These are phyloP conservation scores for Colletotrichum magnum DNA, from an alignment of 2,329 filamentous ascomycete species.

Conservation along the genomic window DNA sequence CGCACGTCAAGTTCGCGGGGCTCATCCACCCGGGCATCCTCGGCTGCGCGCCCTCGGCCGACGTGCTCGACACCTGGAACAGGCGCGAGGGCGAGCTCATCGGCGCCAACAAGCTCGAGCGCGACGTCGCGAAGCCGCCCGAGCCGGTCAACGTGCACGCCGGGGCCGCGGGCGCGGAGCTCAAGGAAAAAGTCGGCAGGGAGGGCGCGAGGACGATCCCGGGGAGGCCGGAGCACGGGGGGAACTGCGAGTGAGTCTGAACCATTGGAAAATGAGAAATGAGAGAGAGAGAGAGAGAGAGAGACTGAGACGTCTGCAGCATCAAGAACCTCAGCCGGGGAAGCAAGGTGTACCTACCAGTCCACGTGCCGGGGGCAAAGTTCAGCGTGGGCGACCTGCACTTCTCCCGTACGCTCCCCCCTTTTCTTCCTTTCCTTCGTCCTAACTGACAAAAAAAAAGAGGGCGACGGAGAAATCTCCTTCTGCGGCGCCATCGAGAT, in stretches of 20 bases:
- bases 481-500: conserved; percentile 95
- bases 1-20: conserved; percentile 88
- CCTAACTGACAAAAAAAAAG: conserved; percentile 47
- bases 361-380: conserved; percentile 89
- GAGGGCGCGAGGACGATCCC: conserved; percentile 91
- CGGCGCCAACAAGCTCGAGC: conserved; percentile 73
- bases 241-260: conserved; percentile 79
- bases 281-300: neutral
- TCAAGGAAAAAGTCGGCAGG: conserved; percentile 77
- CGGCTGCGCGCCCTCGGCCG: conserved; percentile 86
- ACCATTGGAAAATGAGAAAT: too few species aligned
- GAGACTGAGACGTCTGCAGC: conserved; percentile 41
- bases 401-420: conserved; percentile 73
- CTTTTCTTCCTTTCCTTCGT: neutral
- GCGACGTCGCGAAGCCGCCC: conserved; percentile 84
- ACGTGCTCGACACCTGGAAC: conserved; percentile 87
- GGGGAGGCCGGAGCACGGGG: conserved; percentile 87
- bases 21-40: conserved; percentile 94
- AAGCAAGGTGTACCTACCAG: conserved; percentile 87
- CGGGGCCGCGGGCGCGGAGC: conserved; percentile 70
- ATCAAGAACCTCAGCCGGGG: conserved; percentile 89
- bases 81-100: conserved; percentile 86
- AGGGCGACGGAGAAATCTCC: conserved; percentile 92
- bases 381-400: conserved; percentile 92
- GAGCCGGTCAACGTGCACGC: conserved; percentile 80